Evolutionary conservation across 2,329 filamentous ascomycete genomes (phyloP), one percentile per base, ranked within the genome.

Genomic region (Arachnopeziza araneosa): DNA sequence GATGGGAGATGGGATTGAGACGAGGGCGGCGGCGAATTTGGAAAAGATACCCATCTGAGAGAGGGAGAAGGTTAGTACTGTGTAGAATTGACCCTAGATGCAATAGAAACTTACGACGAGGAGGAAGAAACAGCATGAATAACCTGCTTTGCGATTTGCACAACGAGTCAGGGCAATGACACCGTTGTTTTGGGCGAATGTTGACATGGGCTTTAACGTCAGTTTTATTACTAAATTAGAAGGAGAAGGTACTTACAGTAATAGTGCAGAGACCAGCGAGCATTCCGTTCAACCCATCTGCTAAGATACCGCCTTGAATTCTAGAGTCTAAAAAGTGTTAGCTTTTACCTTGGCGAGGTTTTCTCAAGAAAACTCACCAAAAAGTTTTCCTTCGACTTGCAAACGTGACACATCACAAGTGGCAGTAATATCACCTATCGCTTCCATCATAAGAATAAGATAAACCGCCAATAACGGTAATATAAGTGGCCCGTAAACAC

Each of bases 141-240:
- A 92, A 4, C 91, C 91, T 5, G 90, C 91, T 54, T 86, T 88
- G 57, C 90, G 84, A 72, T 91, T 93, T 1, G 90, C 90, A 72
- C 90, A 93, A 19, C 89, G 83, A 0, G 90, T 95, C 52, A 95
- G 79, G 0, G 90, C 88, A 63, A 95, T 93, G 56, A 93, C 89
- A 44, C 90, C 90, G 71, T 93, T 93, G 77, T 93, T 93, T 73
- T 93, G 89, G 0, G 90, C 90, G 66, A 93, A 93, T 0, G 86
- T 88, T 1, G 85, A 87, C 83, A 93, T 90, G 32, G 90, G 89
- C 36, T 44, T 7, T 44, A 12, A 14, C 10, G 12, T 44, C 12
- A 44, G 36, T 44, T 17, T 44, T 44, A 8, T 44, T 12, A 44
- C 17, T 44, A 14, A 44, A n/a, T n/a, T 44, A 44, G 17, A 14